Percentiles rank a stretch among this genome's conserved stretches.
Evolutionary conservation across 2,329 filamentous ascomycete species (phyloP).

Genomic region (Fusarium sp.): DNA sequence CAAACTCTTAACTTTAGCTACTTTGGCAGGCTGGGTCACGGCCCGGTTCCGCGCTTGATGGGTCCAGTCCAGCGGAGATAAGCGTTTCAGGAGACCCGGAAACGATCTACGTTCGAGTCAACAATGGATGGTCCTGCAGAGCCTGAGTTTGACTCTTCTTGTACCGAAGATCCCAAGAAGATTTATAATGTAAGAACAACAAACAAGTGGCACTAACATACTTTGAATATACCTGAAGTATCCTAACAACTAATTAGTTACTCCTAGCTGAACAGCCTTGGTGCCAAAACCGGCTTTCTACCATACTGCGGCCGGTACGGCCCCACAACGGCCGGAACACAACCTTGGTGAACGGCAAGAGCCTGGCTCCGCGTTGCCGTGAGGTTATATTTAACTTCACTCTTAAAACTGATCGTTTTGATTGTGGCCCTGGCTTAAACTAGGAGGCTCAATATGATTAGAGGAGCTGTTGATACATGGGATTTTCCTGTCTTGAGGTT

Average conservation of each 20-base stretch:
- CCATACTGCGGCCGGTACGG: slow-evolving; percentile 18
- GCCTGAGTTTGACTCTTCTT: slow-evolving; percentile 6
- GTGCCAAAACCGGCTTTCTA: slow-evolving; percentile 39
- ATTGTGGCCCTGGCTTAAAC: too few species aligned
- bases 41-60: background rate
- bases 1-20: slow-evolving; percentile 16
- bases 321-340: slow-evolving; percentile 18
- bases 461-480: too few species aligned
- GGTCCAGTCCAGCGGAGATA: slow-evolving; percentile 19
- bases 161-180: background rate
- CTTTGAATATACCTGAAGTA: too few species aligned
- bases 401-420: too few species aligned
- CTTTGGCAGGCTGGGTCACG: background rate
- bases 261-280: slow-evolving; percentile 16
- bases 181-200: background rate
- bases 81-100: slow-evolving; percentile 18
- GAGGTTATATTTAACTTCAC: too few species aligned
- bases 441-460: too few species aligned
- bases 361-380: too few species aligned
- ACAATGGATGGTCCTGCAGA: slow-evolving; percentile 3
- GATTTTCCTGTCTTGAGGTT: too few species aligned
- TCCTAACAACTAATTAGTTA: too few species aligned
- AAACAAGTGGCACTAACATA: background rate
- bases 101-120: slow-evolving; percentile 25
- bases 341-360: background rate